Evolutionary conservation across 257 asterid species (phyloP), one percentile per base, ranked within the genome.

Genomic region (Plectranthus barbatus): DNA sequence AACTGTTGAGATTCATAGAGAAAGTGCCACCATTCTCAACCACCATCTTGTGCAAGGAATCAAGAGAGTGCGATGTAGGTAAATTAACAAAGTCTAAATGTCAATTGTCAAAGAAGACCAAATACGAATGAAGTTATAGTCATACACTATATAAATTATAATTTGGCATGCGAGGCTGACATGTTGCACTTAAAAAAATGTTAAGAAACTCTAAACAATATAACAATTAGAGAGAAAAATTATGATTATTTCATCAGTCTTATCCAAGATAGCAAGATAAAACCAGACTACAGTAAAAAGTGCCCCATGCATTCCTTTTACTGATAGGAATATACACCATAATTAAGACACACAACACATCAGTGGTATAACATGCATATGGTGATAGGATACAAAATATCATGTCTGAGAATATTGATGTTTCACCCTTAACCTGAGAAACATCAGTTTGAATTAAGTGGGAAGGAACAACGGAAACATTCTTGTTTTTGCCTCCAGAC

Each of bases 1-100:
- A 77, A 74, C 78, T 81, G 72, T 92, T 89, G 75, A 86, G 78
- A 85, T 92, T 92, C 99, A 92, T 92, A 41, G 99, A 92, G 82
- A 92, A 92, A 50, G 85, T 15, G 64, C 97, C 99, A 9, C 99
- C 96, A 77, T 92, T 82, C 76, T 84, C 96, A 26, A 77, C 99
- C 77, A 89, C 95, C 91, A 81, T 76, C 77, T 92, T 92, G 84
- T 89, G 97, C 79, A 89, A 66, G 76, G 86, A 74, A 69, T 89
- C 92, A 56, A 85, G 80, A 66, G 96, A 74, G 66, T 78, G 83
- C 24, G 87, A 74, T 31, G 88, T 67, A 45, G 99, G 94, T 56
- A 87, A 73, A 71, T 89, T 92, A 48, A 72, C 91, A 75, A 92
- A 89, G 86, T 92, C 97, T 89, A 56, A 37, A 50, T 62, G 95